Conservation (phyloP, 208 protist species). For the Trypanosoma mega region DNA sequence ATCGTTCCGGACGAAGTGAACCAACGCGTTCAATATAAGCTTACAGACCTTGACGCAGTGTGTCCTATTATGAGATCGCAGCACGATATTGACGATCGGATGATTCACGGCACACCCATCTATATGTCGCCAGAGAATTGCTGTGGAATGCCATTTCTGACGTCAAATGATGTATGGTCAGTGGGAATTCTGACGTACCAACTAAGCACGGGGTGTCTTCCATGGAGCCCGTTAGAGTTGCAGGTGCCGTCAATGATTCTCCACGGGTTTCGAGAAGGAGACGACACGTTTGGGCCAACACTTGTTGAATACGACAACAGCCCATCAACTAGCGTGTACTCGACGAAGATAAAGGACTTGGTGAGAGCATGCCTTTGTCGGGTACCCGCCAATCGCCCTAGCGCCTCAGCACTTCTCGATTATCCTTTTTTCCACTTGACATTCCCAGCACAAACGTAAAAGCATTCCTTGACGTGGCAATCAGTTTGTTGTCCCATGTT, state of each 20-base stretch:
- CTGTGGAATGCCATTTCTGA: constrained; percentile 39
- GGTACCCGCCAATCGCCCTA: constrained; percentile 55
- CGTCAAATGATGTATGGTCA: constrained; percentile 82
- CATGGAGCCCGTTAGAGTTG: constrained; percentile 64
- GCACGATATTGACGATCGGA: background rate
- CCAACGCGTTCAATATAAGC: constrained; percentile 38
- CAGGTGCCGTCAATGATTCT: constrained; percentile 64
- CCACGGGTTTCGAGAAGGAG: constrained; percentile 38
- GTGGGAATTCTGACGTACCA: constrained; percentile 76
- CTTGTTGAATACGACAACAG: constrained; percentile 48
- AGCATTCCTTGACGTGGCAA: no score
- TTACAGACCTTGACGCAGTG: constrained; percentile 52
- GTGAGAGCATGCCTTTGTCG: constrained; percentile 54
- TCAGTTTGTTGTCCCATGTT: constrained; percentile 1
- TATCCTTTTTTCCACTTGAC: constrained; percentile 79
- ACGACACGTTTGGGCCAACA: constrained; percentile 43
- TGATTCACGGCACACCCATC: constrained; percentile 38
- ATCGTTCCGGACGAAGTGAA: constrained; percentile 31
- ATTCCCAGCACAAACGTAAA: no score
- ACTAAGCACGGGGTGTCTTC: constrained; percentile 59
- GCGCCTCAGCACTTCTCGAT: constrained; percentile 40
- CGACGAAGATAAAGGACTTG: constrained; percentile 52
- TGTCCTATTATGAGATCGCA: background rate
- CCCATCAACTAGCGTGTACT: constrained; percentile 17
- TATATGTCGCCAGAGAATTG: constrained; percentile 88